Base-by-base conservation (phyloP, 192 early-diverging fungal species). In the Chytriomyces sp. region DNA sequence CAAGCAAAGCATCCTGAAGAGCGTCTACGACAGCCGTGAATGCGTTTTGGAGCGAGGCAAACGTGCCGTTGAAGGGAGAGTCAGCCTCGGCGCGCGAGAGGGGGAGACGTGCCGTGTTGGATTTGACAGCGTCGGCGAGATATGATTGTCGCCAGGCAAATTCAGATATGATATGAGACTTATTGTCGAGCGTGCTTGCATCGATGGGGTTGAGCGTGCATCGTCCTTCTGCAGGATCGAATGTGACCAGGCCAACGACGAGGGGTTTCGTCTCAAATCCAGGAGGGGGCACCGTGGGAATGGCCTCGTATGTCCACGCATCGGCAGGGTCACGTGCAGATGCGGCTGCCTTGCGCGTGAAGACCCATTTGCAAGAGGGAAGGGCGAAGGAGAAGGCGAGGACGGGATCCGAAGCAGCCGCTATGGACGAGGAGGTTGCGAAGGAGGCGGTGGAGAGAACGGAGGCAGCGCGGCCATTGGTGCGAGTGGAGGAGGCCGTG, bases 1-100 rank as follows among this genome's bases (percentile, higher is more conserved):
- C 65, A 7, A 26, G 34, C 2, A 68, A 30, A 12, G 65, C 65
- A 34, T 68, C 65, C 14, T 31, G 17, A 12, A 68, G 28, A 33
- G 65, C 65, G 32, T 68, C 19, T 5, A 55, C 25, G 34, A 68
- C 5, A 5, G 65, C 8, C 25, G 25, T 5, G 14, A 31, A 68
- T 8, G 65, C 65, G 52, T 68, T 68, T 55, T 64, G 39, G 22
- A 44, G 25, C 5, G 14, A 22, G 14, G 14, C 17, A n/a, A n/a
- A n/a, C 17, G 44, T 49, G 44, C 17, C 14, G n/a, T n/a, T n/a
- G n/a, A n/a, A n/a, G 14, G 22, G 22, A 3, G 44, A 49, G 22
- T 49, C 44, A 22, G 22, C 17, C 44, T 49, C 44, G 17, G 44
- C 14, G 17, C 22, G 44, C 14, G 44, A 49, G 44, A 49, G 44